Evolutionary conservation across 2,329 filamentous ascomycete species (phyloP).

Genomic region (Cryphonectria carpinicola): DNA sequence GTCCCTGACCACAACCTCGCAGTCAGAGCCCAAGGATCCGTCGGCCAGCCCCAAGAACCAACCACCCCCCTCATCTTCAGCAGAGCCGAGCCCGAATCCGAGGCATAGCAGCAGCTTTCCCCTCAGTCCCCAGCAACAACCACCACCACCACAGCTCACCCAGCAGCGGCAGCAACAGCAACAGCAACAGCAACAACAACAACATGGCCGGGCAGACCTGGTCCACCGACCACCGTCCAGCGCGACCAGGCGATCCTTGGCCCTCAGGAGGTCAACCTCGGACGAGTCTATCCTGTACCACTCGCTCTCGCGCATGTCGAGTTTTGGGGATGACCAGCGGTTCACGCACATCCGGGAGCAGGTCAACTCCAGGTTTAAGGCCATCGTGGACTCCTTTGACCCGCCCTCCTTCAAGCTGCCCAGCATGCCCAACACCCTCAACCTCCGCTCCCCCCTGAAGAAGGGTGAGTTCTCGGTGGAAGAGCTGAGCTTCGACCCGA

Average conservation of each 20-base stretch:
- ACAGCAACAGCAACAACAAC: not conserved
- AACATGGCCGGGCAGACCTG: not conserved
- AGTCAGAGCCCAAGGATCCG: constrained; percentile 33
- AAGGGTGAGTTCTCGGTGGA: constrained; percentile 28
- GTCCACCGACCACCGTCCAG: constrained; percentile 8
- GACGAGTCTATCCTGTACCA: constrained; percentile 81
- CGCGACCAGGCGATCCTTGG: constrained; percentile 36
- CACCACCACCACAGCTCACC: constrained; percentile 18
- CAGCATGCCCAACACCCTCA: constrained; percentile 32
- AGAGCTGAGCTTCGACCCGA: constrained; percentile 26
- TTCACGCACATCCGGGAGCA: constrained; percentile 82
- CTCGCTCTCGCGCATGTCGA: constrained; percentile 76
- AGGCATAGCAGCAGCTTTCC: constrained; percentile 22
- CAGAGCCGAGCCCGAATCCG: constrained; percentile 30
- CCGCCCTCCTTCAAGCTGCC: constrained; percentile 75
- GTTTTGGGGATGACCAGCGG: constrained; percentile 79
- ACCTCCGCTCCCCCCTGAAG: constrained; percentile 36
- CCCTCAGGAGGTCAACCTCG: constrained; percentile 66
- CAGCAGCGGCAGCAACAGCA: not conserved
- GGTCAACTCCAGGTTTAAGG: constrained; percentile 87
- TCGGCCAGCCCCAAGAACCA: constrained; percentile 25
- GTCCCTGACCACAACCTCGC: constrained; percentile 36
- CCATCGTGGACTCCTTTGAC: constrained; percentile 86
- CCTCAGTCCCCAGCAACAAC: constrained; percentile 17
- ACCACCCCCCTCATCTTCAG: too few species aligned